These are phyloP conservation scores for Albophoma yamanashiensis DNA, from an alignment of 2,329 filamentous ascomycete genomes.

Conservation along the genomic window DNA sequence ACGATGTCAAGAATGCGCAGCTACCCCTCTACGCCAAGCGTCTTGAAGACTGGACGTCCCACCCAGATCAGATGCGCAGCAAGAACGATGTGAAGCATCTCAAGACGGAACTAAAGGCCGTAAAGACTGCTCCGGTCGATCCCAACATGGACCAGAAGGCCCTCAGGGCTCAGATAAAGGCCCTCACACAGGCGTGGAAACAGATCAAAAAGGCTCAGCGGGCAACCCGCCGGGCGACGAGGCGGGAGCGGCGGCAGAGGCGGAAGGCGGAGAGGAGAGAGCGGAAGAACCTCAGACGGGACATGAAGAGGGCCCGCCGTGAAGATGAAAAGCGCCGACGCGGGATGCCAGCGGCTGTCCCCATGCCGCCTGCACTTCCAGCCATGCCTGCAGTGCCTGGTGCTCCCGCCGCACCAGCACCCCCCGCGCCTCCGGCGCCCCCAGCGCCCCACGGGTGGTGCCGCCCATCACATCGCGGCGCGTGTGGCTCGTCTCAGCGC, in stretches of 20 bases:
- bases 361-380: slow-evolving; percentile 1
- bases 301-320: slow-evolving; percentile 17
- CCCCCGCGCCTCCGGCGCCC: slow-evolving; percentile 1
- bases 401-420: background rate
- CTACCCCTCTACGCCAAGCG: slow-evolving; percentile 33
- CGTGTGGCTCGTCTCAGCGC: background rate
- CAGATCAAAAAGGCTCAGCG: slow-evolving; percentile 18
- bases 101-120: slow-evolving; percentile 31
- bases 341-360: background rate
- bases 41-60: slow-evolving; percentile 36
- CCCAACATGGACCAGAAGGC: slow-evolving; percentile 15
- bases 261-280: slow-evolving; percentile 22
- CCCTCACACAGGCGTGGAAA: slow-evolving; percentile 32
- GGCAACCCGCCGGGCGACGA: slow-evolving; percentile 18
- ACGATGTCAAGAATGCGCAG: slow-evolving; percentile 37
- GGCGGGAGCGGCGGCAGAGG: slow-evolving; percentile 15
- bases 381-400: background rate
- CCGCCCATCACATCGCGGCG: background rate
- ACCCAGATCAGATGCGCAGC: slow-evolving; percentile 38
- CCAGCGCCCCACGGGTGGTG: background rate
- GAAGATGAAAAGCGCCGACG: slow-evolving; percentile 15
- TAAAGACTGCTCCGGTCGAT: slow-evolving; percentile 11
- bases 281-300: slow-evolving; percentile 17
- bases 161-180: slow-evolving; percentile 32
- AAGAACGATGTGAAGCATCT: slow-evolving; percentile 30